These are phyloP conservation scores for Starmera amethionina DNA, from an alignment of 805 yeast species.

Conservation along the genomic window DNA sequence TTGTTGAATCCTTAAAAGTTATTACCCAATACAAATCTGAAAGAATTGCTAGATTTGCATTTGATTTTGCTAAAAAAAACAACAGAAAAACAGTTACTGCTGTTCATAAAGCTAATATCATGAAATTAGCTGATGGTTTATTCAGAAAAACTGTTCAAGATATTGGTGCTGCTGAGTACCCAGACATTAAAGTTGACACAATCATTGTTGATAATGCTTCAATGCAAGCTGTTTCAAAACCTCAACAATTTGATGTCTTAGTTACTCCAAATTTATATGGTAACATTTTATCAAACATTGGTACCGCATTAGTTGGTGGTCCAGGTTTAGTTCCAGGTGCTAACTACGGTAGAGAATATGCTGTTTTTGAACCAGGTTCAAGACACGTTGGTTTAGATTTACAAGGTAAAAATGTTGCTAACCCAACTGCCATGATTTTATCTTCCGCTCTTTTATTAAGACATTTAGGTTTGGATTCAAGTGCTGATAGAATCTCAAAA, in stretches of 20 bases:
- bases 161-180: slow-evolving; percentile 78
- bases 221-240: slow-evolving; percentile 98
- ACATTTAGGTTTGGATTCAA: slow-evolving; percentile 80
- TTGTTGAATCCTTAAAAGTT: slow-evolving; percentile 92
- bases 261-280: slow-evolving; percentile 98
- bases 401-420: slow-evolving; percentile 88
- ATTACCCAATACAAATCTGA: slow-evolving; percentile 92
- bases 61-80: slow-evolving; percentile 89
- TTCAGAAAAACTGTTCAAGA: slow-evolving; percentile 90
- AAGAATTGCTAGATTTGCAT: slow-evolving; percentile 95
- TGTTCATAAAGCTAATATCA: slow-evolving; percentile 97
- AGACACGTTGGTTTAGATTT: slow-evolving; percentile 98
- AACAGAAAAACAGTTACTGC: slow-evolving; percentile 90
- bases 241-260: slow-evolving; percentile 96
- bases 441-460: slow-evolving; percentile 88
- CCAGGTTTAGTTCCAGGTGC: slow-evolving; percentile 99
- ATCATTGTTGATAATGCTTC: slow-evolving; percentile 98
- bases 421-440: slow-evolving; percentile 96
- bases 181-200: slow-evolving; percentile 74
- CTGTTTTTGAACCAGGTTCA: slow-evolving; percentile 98
- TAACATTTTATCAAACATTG: slow-evolving; percentile 93
- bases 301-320: slow-evolving; percentile 95
- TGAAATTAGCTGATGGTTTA: slow-evolving; percentile 97
- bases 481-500: slow-evolving; percentile 77
- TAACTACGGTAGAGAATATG: slow-evolving; percentile 94